Conservation (phyloP, 805 yeast genomes). For the Metschnikowia similis region DNA sequence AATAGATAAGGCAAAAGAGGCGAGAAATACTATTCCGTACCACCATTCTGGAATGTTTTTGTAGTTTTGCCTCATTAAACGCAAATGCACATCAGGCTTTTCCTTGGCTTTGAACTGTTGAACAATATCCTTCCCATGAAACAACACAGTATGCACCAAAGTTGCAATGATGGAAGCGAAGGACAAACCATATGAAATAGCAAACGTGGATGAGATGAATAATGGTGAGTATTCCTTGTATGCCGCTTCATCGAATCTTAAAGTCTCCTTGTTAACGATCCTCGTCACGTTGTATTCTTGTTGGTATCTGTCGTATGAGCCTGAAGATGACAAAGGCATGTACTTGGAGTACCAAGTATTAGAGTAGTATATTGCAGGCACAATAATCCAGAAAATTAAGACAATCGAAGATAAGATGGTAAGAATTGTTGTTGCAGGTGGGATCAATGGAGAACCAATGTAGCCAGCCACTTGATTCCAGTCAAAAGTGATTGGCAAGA, state of each 20-base stretch:
- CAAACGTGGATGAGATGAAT: constrained; percentile 54
- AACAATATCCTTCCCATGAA: constrained; percentile 51
- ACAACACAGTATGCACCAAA: constrained; percentile 52
- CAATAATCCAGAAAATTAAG: constrained; percentile 45
- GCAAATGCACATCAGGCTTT: constrained; percentile 44
- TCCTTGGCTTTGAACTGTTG: constrained; percentile 25
- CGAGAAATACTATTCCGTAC: constrained; percentile 29
- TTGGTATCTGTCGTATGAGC: constrained; percentile 50
- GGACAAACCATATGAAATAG: constrained; percentile 54
- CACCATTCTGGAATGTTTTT: constrained; percentile 45
- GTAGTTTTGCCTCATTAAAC: constrained; percentile 47
- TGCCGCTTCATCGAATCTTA: constrained; percentile 40
- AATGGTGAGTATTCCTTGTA: constrained; percentile 62
- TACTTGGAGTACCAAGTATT: constrained; percentile 58
- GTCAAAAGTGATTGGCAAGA: constrained; percentile 64
- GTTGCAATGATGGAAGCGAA: constrained; percentile 62
- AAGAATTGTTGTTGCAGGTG: constrained; percentile 52
- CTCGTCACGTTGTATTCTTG: constrained; percentile 45
- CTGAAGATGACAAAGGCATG: constrained; percentile 52
- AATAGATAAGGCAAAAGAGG: constrained; percentile 32
- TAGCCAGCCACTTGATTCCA: constrained; percentile 60
- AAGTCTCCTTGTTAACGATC: constrained; percentile 39
- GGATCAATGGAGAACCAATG: constrained; percentile 60
- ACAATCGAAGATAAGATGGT: constrained; percentile 35
- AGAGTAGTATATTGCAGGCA: constrained; percentile 51